Conservation (phyloP, 352 stramenopile species). For the Globisporangium camurandrum region DNA sequence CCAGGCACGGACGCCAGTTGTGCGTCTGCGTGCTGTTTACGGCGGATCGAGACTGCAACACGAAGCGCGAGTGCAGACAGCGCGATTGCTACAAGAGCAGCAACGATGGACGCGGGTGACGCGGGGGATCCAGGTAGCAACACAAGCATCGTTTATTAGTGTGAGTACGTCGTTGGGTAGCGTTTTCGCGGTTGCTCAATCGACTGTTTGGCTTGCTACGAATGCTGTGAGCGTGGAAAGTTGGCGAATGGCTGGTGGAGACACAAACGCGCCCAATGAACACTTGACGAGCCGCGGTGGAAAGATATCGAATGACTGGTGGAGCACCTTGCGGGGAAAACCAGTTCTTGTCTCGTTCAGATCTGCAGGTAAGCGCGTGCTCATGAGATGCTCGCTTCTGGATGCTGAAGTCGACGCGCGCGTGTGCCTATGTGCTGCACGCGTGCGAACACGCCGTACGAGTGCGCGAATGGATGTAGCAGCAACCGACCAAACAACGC, state of each 20-base stretch:
- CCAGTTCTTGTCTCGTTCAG: conserved; percentile 82
- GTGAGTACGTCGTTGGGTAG: no score
- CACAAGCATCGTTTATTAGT: conserved; percentile 1
- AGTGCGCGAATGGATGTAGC: no score
- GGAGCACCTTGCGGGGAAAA: conserved; percentile 11
- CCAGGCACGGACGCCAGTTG: conserved; percentile 10
- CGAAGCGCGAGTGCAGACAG: neutral
- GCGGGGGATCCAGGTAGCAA: neutral
- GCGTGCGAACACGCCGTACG: no score
- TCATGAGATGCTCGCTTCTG: neutral
- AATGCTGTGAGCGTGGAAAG: no score
- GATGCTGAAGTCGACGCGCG: neutral
- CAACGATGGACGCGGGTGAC: neutral
- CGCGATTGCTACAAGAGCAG: no score
- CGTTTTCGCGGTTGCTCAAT: no score
- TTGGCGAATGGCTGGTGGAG: no score
- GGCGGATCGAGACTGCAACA: neutral
- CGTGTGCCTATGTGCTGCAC: neutral
- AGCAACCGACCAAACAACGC: no score
- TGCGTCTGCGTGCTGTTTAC: conserved; percentile 1
- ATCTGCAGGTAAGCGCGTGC: conserved; percentile 50
- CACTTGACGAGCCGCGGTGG: no score
- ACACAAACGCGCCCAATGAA: no score
- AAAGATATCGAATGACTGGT: neutral
- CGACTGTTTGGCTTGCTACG: no score